Conservation (phyloP, 352 stramenopile genomes). For the Globisporangium sylvaticum region DNA sequence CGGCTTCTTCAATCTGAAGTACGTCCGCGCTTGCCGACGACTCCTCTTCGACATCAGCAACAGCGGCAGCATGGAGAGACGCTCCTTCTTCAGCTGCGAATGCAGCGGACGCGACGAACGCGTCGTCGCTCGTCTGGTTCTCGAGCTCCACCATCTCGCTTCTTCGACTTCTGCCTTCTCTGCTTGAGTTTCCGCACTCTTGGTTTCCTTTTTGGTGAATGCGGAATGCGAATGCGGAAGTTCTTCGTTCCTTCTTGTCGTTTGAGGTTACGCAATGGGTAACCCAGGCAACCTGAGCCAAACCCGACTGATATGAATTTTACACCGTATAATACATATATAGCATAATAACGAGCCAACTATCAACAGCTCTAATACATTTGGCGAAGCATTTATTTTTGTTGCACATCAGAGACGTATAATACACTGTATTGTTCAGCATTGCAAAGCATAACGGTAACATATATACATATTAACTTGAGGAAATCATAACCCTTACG, state of each 20-base stretch:
- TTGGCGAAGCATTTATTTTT: too few relatives aligned
- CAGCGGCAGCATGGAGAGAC: background rate
- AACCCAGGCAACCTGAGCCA: background rate
- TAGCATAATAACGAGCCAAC: too few relatives aligned
- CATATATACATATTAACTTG: too few relatives aligned
- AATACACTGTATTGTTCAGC: too few relatives aligned
- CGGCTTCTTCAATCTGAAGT: background rate
- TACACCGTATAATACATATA: too few relatives aligned
- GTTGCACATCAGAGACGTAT: too few relatives aligned
- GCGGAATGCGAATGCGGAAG: background rate
- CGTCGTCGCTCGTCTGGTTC: background rate
- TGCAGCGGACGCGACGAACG: background rate
- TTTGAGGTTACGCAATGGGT: background rate
- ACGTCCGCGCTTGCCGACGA: background rate
- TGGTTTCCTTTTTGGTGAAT: background rate
- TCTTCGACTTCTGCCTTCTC: background rate
- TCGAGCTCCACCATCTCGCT: conserved; percentile 11
- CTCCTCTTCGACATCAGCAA: background rate
- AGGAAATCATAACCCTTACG: too few relatives aligned
- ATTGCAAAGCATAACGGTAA: too few relatives aligned
- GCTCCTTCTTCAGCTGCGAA: background rate
- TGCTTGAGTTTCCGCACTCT: background rate
- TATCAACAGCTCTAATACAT: too few relatives aligned
- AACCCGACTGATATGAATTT: background rate
- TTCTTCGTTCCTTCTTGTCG: background rate